Conservation (phyloP, 305 asterid species). For the Fraxinus floribunda region DNA sequence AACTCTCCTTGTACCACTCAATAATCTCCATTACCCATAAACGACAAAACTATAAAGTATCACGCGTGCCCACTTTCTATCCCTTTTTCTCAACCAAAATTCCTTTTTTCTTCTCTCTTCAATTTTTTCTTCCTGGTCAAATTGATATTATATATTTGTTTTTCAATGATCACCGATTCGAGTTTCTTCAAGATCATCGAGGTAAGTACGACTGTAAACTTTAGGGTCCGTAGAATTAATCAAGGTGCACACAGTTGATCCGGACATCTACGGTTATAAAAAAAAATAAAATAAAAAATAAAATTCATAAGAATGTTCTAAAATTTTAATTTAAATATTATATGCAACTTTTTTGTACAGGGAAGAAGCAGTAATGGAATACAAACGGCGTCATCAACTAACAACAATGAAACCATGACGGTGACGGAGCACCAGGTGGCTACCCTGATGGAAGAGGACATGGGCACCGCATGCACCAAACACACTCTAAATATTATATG, state of each 20-base stretch:
- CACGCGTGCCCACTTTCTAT: constrained; percentile 71
- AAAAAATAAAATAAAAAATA: too few species aligned
- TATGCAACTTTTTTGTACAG: constrained; percentile 19
- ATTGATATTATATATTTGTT: not conserved
- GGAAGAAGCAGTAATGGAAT: constrained; percentile 56
- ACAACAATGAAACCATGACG: constrained; percentile 58
- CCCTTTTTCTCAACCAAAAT: not conserved
- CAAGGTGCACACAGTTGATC: too few species aligned
- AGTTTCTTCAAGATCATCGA: too few species aligned
- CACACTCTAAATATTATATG: too few species aligned
- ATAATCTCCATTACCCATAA: constrained; percentile 39
- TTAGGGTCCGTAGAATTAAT: too few species aligned
- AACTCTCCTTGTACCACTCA: constrained; percentile 26
- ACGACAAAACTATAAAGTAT: constrained; percentile 62
- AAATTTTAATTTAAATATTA: too few species aligned
- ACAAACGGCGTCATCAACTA: constrained; percentile 57
- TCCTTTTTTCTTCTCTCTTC: not conserved
- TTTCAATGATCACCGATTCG: too few species aligned
- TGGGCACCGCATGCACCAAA: constrained; percentile 98
- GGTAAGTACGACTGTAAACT: too few species aligned
- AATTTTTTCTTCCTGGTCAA: not conserved
- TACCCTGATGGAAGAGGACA: constrained; percentile 86
- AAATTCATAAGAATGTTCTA: not conserved
- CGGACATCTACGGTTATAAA: too few species aligned
- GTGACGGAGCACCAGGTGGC: constrained; percentile 88